phyloP scores from a whole-genome alignment of 805 yeast genomes.

The Priceomyces medius region DNA sequence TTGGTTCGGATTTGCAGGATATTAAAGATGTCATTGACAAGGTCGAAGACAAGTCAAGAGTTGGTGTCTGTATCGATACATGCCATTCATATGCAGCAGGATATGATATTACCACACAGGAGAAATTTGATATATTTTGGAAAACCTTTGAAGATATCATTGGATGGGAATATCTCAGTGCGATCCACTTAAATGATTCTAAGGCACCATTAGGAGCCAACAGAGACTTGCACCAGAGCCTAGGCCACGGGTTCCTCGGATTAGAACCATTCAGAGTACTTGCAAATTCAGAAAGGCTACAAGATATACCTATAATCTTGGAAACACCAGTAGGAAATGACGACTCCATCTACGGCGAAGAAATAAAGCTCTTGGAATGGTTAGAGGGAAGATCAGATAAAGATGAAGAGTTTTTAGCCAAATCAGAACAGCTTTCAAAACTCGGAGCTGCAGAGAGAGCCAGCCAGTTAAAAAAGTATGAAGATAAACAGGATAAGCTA shows the following conservation, averaged over 20 bases:
- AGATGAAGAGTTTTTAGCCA: constrained; percentile 55
- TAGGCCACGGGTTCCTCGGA: constrained; percentile 89
- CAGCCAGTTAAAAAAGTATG: constrained; percentile 65
- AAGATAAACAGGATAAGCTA: constrained; percentile 46
- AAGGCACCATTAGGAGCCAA: constrained; percentile 90
- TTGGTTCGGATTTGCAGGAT: constrained; percentile 81
- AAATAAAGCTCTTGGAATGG: constrained; percentile 82
- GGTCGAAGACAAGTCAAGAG: constrained; percentile 76
- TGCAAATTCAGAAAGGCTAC: constrained; percentile 64
- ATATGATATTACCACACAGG: constrained; percentile 71
- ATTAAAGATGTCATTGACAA: constrained; percentile 68
- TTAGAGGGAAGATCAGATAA: constrained; percentile 55
- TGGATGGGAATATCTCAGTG: constrained; percentile 73
- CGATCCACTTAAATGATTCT: constrained; percentile 91
- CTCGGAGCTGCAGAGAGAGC: constrained; percentile 69
- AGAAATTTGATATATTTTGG: constrained; percentile 68
- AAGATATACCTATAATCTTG: constrained; percentile 71
- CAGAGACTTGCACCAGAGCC: constrained; percentile 84
- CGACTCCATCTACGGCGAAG: constrained; percentile 71
- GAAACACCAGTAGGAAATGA: constrained; percentile 82
- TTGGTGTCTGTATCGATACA: constrained; percentile 96
- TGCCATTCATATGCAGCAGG: constrained; percentile 98
- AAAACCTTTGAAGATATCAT: constrained; percentile 65
- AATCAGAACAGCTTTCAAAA: constrained; percentile 48
- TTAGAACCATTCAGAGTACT: constrained; percentile 77